Percentiles rank a stretch among this genome's conserved stretches.
Conservation (phyloP, 1,284 basidiomycete genomes). For the Apiotrichum akiyoshidainum region DNA sequence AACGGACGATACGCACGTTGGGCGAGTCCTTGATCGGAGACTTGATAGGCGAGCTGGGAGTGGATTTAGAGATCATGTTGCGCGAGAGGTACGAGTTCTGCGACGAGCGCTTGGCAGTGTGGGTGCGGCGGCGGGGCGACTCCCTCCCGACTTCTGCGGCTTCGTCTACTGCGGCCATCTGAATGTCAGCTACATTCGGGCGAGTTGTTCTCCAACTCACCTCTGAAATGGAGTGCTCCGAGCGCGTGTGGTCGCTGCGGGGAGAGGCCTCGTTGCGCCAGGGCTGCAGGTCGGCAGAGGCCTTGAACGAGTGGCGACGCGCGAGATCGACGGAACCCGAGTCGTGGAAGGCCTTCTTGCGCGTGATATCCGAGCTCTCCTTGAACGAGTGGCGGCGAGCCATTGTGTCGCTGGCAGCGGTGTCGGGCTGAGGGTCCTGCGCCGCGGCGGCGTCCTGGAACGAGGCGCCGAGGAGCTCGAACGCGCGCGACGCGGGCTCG, state of each 20-base stretch:
- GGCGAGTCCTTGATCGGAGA: slow-evolving; percentile 7
- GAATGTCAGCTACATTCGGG: not conserved
- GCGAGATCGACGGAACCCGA: not conserved
- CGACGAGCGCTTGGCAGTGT: slow-evolving; percentile 19
- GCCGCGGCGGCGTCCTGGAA: not conserved
- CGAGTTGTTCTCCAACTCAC: not conserved
- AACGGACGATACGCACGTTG: slow-evolving; percentile 14
- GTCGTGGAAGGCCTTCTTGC: slow-evolving; percentile 2
- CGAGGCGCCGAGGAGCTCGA: slow-evolving; percentile 2
- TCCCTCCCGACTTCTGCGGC: not conserved
- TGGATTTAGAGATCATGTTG: slow-evolving; percentile 1
- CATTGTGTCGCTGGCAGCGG: not conserved
- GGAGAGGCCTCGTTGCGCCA: slow-evolving; percentile 2
- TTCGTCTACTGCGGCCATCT: not conserved
- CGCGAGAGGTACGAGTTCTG: slow-evolving; percentile 21
- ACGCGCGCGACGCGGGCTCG: slow-evolving; percentile 5
- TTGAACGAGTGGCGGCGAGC: not conserved
- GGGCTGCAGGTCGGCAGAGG: not conserved
- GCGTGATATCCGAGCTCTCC: not conserved
- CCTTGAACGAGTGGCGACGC: slow-evolving; percentile 7
- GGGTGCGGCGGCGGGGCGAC: slow-evolving; percentile 10
- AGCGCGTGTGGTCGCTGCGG: not conserved
- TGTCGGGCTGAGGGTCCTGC: not conserved
- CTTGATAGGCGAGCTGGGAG: slow-evolving; percentile 3
- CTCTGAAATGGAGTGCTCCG: slow-evolving; percentile 2